A percentile compares a stretch with the other conserved stretches of the same genome.
Conservation (phyloP, 2,329 filamentous ascomycete species). For the Hyphodiscus sp. region DNA sequence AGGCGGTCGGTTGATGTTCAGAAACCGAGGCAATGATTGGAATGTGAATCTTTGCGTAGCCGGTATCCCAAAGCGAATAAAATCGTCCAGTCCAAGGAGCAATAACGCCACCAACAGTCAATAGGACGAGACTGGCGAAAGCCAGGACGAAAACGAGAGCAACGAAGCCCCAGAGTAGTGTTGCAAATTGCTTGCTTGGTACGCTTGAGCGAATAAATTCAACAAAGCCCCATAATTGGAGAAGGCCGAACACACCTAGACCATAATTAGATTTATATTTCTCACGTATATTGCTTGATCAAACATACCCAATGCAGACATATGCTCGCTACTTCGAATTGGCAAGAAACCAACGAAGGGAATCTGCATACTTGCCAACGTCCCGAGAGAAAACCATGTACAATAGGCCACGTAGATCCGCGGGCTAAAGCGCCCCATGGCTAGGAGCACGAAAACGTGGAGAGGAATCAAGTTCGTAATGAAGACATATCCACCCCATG, state of each 20-base stretch:
- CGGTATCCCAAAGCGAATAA: conserved; percentile 98
- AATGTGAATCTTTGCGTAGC: conserved; percentile 98
- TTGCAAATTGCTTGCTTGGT: conserved; percentile 89
- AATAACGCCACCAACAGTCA: conserved; percentile 86
- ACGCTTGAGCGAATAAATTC: conserved; percentile 86
- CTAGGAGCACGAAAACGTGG: conserved; percentile 87
- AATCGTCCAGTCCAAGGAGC: conserved; percentile 98
- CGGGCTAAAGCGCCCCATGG: conserved; percentile 94
- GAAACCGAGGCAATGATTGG: conserved; percentile 99
- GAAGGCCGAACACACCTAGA: conserved; percentile 84
- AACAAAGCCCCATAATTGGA: conserved; percentile 88
- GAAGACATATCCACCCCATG: conserved; percentile 99
- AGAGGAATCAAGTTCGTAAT: conserved; percentile 96
- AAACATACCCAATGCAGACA: conserved; percentile 80
- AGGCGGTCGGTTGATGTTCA: conserved; percentile 97
- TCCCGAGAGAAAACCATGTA: conserved; percentile 95
- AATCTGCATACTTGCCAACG: conserved; percentile 97
- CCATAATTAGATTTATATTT: conserved; percentile 4
- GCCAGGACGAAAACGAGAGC: conserved; percentile 67
- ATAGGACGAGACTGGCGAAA: conserved; percentile 69
- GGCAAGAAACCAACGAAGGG: conserved; percentile 97
- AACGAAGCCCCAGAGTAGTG: conserved; percentile 71
- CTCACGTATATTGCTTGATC: neutral
- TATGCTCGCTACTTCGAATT: conserved; percentile 95
- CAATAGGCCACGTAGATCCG: conserved; percentile 94